These are phyloP conservation scores for Cydonia oblonga DNA, from an alignment of 331 rosid genomes.

Conservation along the genomic window DNA sequence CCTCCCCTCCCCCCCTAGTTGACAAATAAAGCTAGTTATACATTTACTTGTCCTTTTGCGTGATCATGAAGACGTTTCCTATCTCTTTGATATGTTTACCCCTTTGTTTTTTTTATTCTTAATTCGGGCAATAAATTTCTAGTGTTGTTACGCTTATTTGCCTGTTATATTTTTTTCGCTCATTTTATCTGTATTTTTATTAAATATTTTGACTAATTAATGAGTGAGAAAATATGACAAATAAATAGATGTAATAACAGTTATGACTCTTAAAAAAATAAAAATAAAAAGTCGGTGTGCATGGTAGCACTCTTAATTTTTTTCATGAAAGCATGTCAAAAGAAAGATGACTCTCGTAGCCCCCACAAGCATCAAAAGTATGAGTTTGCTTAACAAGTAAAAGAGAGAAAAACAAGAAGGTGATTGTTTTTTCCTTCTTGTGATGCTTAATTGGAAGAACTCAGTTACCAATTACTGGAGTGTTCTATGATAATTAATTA, in stretches of 20 bases:
- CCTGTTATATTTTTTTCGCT: no score
- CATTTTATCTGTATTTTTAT: no score
- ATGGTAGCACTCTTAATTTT: no score
- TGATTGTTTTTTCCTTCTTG: not conserved
- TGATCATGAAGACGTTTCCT: conserved; percentile 10
- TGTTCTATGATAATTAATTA: conserved; percentile 6
- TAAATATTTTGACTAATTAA: no score
- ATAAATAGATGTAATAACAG: no score
- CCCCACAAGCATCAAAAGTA: not conserved
- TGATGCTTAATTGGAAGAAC: not conserved
- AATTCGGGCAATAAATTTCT: no score
- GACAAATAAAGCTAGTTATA: not conserved
- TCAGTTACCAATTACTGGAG: conserved; percentile 4
- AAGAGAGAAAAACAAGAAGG: not conserved
- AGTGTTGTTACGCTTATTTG: no score
- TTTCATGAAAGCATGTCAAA: not conserved
- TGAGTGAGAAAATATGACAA: no score
- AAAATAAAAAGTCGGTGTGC: no score
- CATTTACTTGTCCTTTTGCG: conserved; percentile 5
- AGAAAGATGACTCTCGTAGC: not conserved
- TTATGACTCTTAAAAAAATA: no score
- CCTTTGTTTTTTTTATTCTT: conserved; percentile 7
- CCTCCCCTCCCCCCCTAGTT: conserved; percentile 9
- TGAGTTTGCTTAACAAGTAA: not conserved
- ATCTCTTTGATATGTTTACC: not conserved